A percentile compares a stretch with the other conserved stretches of the same genome.
Conservation (phyloP, 1,139 yeast genomes). For the Geotrichum australiense region DNA sequence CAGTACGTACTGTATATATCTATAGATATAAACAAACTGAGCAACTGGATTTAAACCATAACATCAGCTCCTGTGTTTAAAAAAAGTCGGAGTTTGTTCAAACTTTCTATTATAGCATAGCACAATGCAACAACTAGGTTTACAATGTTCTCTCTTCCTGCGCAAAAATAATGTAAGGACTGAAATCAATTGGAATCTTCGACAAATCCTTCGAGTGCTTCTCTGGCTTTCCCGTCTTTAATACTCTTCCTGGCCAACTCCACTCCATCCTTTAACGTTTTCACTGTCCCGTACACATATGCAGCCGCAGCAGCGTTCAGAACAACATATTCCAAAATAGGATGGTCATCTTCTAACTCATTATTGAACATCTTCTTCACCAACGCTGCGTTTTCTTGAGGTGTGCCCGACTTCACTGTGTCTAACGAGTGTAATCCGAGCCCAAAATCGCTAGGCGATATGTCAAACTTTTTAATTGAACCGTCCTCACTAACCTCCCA, state of each 20-base stretch:
- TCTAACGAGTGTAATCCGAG: slow-evolving; percentile 63
- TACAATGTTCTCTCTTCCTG: no score
- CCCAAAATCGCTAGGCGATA: slow-evolving; percentile 62
- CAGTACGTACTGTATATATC: no score
- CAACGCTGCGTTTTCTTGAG: slow-evolving; percentile 67
- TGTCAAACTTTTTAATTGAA: slow-evolving; percentile 33
- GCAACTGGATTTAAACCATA: no score
- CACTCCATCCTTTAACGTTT: slow-evolving; percentile 72
- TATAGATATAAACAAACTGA: no score
- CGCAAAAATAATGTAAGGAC: no score
- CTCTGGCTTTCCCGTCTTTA: slow-evolving; percentile 54
- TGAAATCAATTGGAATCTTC: no score
- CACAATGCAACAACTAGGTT: no score
- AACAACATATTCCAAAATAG: slow-evolving; percentile 79
- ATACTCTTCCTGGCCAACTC: slow-evolving; percentile 64
- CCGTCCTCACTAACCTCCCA: slow-evolving; percentile 54
- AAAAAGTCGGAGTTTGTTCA: no score
- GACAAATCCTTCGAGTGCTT: slow-evolving; percentile 53
- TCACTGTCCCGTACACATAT: slow-evolving; percentile 62
- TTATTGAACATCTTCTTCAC: slow-evolving; percentile 54
- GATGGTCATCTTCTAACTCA: slow-evolving; percentile 45
- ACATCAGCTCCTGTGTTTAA: no score
- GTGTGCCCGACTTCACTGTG: slow-evolving; percentile 76
- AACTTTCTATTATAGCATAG: no score
- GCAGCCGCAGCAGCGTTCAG: slow-evolving; percentile 85